Conservation (phyloP, 2,329 filamentous ascomycete genomes). For the Lachnellula suecica region DNA sequence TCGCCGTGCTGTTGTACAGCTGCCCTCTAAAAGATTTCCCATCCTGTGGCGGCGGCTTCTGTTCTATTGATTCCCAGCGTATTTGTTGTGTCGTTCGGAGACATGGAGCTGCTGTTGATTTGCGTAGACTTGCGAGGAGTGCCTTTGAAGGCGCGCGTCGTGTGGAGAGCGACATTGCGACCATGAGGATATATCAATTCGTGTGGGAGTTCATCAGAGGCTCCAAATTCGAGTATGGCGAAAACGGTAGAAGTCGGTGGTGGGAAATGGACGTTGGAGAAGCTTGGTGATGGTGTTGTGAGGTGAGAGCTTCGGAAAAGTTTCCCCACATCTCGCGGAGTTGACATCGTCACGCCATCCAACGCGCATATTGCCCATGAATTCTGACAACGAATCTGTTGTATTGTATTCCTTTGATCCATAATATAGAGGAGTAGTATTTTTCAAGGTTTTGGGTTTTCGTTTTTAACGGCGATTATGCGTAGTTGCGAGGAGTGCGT, state of each 20-base stretch:
- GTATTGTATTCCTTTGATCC: no score
- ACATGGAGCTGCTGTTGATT: slow-evolving; percentile 17
- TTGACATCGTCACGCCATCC: neutral
- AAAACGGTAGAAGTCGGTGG: neutral
- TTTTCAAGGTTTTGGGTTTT: no score
- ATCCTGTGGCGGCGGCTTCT: slow-evolving; percentile 14
- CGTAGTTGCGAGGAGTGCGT: no score
- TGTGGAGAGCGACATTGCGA: slow-evolving; percentile 24
- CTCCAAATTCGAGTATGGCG: no score
- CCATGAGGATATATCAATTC: neutral
- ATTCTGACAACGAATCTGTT: no score
- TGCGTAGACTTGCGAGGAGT: slow-evolving; percentile 21
- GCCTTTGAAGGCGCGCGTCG: slow-evolving; percentile 25
- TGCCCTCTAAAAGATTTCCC: slow-evolving; percentile 52
- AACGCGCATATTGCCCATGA: neutral
- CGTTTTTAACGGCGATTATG: no score
- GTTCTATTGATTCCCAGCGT: slow-evolving; percentile 28
- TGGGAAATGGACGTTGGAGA: neutral
- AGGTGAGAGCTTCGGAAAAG: neutral
- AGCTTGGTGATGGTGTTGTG: neutral
- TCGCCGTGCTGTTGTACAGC: slow-evolving; percentile 57
- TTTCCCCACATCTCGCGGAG: neutral
- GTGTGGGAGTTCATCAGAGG: neutral
- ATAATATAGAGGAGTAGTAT: no score
- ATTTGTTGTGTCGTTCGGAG: slow-evolving; percentile 18